Evolutionary conservation across 106 monocot species (phyloP).

Genomic region (Chionographis japonica): DNA sequence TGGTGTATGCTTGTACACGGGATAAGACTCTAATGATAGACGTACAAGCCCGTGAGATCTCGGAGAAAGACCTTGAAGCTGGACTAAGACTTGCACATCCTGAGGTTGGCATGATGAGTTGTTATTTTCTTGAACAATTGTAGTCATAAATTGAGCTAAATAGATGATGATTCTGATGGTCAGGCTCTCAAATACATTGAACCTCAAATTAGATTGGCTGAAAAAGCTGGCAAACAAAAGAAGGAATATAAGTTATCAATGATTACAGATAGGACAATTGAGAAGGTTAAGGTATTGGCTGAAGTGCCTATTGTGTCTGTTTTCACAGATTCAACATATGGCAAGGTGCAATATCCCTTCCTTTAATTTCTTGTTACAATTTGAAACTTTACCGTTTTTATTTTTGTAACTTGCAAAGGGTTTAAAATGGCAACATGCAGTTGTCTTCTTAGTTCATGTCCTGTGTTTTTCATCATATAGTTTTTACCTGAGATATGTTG

Average conservation of each 20-base stretch:
- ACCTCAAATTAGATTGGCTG: slow-evolving; percentile 87
- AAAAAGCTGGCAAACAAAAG: slow-evolving; percentile 85
- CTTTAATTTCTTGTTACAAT: background rate
- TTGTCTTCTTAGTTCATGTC: no score
- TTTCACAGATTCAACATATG: slow-evolving; percentile 85
- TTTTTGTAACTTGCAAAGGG: background rate
- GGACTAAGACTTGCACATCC: slow-evolving; percentile 79
- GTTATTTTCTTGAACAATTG: slow-evolving; percentile 8
- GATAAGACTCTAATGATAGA: slow-evolving; percentile 98
- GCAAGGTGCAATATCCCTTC: slow-evolving; percentile 58
- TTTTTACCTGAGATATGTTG: background rate
- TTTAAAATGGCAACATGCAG: background rate
- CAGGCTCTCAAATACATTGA: slow-evolving; percentile 94
- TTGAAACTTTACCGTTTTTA: background rate
- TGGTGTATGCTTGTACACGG: slow-evolving; percentile 92
- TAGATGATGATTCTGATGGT: slow-evolving; percentile 14
- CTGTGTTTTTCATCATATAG: no score
- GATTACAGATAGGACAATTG: slow-evolving; percentile 61
- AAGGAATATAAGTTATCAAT: slow-evolving; percentile 82
- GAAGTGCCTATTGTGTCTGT: slow-evolving; percentile 72
- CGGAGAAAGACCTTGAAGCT: slow-evolving; percentile 82
- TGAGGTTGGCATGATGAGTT: slow-evolving; percentile 50
- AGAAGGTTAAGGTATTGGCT: slow-evolving; percentile 64
- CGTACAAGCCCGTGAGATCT: slow-evolving; percentile 94
- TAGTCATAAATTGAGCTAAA: background rate